Conservation (phyloP, 768 basidiomycete genomes). For the Sarcodon aspratus region DNA sequence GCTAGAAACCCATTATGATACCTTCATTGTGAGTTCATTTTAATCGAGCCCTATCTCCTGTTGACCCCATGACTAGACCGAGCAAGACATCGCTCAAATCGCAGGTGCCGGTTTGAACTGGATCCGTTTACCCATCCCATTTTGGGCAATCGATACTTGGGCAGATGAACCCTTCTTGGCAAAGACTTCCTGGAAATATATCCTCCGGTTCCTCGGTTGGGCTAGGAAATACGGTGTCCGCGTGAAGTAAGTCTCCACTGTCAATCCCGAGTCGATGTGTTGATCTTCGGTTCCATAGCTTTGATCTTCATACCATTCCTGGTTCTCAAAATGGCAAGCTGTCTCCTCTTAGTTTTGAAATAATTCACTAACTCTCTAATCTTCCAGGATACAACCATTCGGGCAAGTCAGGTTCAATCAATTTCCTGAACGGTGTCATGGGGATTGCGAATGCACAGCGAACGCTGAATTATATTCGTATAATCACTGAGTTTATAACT, state of each 20-base stretch:
- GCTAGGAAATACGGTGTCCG: conserved; percentile 85
- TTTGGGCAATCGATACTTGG: conserved; percentile 79
- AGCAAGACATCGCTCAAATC: conserved; percentile 74
- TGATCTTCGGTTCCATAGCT: no score
- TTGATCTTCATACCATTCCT: conserved; percentile 74
- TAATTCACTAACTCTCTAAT: not conserved
- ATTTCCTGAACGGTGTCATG: conserved; percentile 64
- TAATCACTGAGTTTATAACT: conserved; percentile 70
- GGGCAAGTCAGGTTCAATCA: conserved; percentile 48
- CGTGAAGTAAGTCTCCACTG: conserved; percentile 28
- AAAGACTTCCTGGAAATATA: conserved; percentile 72
- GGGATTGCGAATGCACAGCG: conserved; percentile 80
- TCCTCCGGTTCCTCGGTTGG: conserved; percentile 69
- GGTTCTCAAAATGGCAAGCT: conserved; percentile 63
- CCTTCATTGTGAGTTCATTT: conserved; percentile 43
- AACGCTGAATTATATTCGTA: conserved; percentile 63
- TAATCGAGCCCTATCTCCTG: conserved; percentile 11
- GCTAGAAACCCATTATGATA: conserved; percentile 61
- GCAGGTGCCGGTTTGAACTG: conserved; percentile 81
- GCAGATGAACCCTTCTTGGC: conserved; percentile 67
- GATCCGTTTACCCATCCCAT: conserved; percentile 70
- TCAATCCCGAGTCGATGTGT: no score
- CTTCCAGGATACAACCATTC: conserved; percentile 41
- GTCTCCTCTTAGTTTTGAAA: not conserved
- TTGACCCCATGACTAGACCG: conserved; percentile 38